Conservation (phyloP, 345 rosid genomes). For the Rhodamnia rubescens region DNA sequence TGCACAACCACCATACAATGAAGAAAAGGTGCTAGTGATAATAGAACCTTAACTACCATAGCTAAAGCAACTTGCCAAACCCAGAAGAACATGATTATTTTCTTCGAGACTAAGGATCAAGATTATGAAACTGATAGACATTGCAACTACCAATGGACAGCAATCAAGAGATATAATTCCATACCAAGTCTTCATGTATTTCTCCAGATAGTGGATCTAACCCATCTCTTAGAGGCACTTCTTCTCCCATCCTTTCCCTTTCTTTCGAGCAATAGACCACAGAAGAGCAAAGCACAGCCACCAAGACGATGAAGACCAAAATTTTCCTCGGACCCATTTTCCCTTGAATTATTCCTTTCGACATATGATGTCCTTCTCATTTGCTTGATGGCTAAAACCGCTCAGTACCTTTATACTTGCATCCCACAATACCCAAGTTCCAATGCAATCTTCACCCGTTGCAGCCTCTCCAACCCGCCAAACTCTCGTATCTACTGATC, state of each 20-base stretch:
- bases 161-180: background rate
- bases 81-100: background rate
- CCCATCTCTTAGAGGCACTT: conserved; percentile 24
- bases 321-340: conserved; percentile 17
- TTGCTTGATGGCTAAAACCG: conserved; percentile 17
- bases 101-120: background rate
- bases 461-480: background rate
- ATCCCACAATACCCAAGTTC: background rate
- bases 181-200: conserved; percentile 47
- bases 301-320: conserved; percentile 11
- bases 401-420: background rate
- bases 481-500: background rate
- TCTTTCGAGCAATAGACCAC: conserved; percentile 24
- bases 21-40: background rate
- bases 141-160: background rate
- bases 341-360: conserved; percentile 8
- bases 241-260: conserved; percentile 20
- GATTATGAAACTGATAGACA: background rate
- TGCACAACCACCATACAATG: background rate
- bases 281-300: conserved; percentile 27
- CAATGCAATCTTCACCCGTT: conserved; percentile 1
- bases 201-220: conserved; percentile 36
- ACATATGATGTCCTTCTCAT: conserved; percentile 20
- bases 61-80: background rate
- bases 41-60: background rate